Conservation (phyloP, 495 filamentous ascomycete species). For the Hapsidospora chrysogenum region DNA sequence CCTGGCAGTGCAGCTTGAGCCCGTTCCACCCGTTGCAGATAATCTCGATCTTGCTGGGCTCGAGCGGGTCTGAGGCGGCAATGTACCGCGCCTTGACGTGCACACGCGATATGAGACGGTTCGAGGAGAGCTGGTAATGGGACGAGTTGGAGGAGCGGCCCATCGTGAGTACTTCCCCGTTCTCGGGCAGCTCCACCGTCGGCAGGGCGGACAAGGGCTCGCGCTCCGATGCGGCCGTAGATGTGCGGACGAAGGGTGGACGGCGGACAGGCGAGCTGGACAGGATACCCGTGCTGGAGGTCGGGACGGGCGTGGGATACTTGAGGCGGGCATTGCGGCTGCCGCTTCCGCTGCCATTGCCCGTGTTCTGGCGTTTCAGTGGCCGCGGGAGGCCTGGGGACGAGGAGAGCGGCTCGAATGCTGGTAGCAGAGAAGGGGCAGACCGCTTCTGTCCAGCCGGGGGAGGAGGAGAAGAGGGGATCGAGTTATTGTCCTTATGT, state of each 20-base stretch:
- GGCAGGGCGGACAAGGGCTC: conserved; percentile 69
- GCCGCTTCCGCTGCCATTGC: background rate
- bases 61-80: conserved; percentile 39
- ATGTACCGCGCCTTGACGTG: conserved; percentile 83
- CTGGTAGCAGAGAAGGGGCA: conserved; percentile 65
- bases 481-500: background rate
- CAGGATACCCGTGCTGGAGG: conserved; percentile 81
- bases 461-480: conserved; percentile 14
- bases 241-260: conserved; percentile 37
- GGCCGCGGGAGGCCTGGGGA: conserved; percentile 69
- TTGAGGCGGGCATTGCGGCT: conserved; percentile 27
- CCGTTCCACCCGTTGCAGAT: conserved; percentile 94
- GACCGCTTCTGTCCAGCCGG: conserved; percentile 58
- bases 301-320: conserved; percentile 84
- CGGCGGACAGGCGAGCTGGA: conserved; percentile 69
- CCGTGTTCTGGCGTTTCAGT: conserved; percentile 37
- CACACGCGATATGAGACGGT: conserved; percentile 78
- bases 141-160: conserved; percentile 86
- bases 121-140: conserved; percentile 78
- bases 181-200: conserved; percentile 60
- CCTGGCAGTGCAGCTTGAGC: conserved; percentile 81
- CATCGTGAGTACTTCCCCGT: conserved; percentile 70
- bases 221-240: conserved; percentile 66
- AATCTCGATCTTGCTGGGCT: conserved; percentile 60
- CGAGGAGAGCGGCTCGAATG: conserved; percentile 84